Base-by-base conservation (phyloP, 176 grass and related monocot genomes). In the Puccinellia tenuiflora region DNA sequence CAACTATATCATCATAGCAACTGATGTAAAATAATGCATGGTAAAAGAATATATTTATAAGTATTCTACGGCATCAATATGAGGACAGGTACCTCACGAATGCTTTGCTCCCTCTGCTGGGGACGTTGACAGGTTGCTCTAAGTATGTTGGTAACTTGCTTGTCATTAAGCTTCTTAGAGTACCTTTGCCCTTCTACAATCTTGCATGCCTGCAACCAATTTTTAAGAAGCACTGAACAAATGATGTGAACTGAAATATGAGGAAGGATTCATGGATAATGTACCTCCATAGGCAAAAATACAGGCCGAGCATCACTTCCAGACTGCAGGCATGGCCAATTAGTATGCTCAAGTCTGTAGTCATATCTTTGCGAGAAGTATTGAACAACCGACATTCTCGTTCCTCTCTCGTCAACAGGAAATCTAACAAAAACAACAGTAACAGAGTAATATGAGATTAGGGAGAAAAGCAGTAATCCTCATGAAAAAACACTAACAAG, bases 151-250 rank as follows among this genome's bases (percentile, higher is more conserved):
- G 94, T 94, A 42, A 92, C 92, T 63, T 92, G 92, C 55, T 28
- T 92, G 55, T 97, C 94, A 89, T 88, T 97, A 21, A 97, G 81
- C 68, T 92, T 94, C 81, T 92, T 92, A 13, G 80, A 88, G 31
- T 84, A 97, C 74, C 92, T 94, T 29, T 97, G 92, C 22, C 94
- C 94, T 92, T 92, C 90, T 1, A 97, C 59, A 69, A 97, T 97
- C 71, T 84, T 90, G 81, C 92, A 94, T 21, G 85, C 92, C 94
- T 97, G 21, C 10, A 86, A 37, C 45, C 53, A 62, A 34, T 66
- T 76, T 60, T 28, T 6, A 68, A 34, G 3, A 89, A 78, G 76
- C 12, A 54, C 3, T 51, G 30, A 51, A 79, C 9, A 76, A 20
- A 22, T 21, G 18, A 48, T 14, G 5, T 10, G 66, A 37, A 63